Conservation (phyloP, 1,139 yeast species). For the Saccharomyces pastorianus region DNA sequence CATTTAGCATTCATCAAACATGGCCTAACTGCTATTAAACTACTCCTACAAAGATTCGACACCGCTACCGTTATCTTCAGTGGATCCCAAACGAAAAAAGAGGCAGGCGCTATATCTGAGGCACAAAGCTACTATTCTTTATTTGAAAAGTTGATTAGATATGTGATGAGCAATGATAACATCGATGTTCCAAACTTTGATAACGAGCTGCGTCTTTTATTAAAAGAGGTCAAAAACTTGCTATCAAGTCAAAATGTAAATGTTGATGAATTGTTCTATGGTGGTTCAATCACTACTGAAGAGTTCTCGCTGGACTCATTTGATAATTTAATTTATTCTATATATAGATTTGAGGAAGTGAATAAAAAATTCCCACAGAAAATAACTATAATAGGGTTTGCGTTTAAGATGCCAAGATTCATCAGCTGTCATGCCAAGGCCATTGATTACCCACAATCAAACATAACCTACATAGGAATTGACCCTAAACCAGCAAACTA, state of each 20-base stretch:
- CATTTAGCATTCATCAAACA: slow-evolving; percentile 63
- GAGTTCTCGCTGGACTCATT: slow-evolving; percentile 76
- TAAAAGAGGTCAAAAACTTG: slow-evolving; percentile 2
- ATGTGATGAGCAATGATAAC: slow-evolving; percentile 4
- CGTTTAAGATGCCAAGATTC: slow-evolving; percentile 59
- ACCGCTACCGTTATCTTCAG: slow-evolving; percentile 43
- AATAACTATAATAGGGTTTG: slow-evolving; percentile 62
- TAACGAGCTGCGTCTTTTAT: slow-evolving; percentile 8
- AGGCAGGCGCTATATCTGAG: slow-evolving; percentile 50
- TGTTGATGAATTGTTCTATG: slow-evolving; percentile 11
- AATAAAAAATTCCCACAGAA: slow-evolving; percentile 41
- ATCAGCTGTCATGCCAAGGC: slow-evolving; percentile 43
- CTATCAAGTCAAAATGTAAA: slow-evolving; percentile 7
- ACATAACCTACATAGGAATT: slow-evolving; percentile 46
- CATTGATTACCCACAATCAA: slow-evolving; percentile 19
- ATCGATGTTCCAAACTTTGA: slow-evolving; percentile 9
- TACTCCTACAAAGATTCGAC: slow-evolving; percentile 31
- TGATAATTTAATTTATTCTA: slow-evolving; percentile 63
- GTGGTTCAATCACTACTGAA: slow-evolving; percentile 36
- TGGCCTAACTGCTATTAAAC: slow-evolving; percentile 34
- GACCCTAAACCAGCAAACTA: slow-evolving; percentile 45
- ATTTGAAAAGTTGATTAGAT: slow-evolving; percentile 19
- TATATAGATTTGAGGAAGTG: slow-evolving; percentile 49
- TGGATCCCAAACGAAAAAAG: slow-evolving; percentile 64
- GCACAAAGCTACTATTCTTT: slow-evolving; percentile 45